Evolutionary conservation across 805 yeast species (phyloP).

Genomic region (Ogataea trehalophila): DNA sequence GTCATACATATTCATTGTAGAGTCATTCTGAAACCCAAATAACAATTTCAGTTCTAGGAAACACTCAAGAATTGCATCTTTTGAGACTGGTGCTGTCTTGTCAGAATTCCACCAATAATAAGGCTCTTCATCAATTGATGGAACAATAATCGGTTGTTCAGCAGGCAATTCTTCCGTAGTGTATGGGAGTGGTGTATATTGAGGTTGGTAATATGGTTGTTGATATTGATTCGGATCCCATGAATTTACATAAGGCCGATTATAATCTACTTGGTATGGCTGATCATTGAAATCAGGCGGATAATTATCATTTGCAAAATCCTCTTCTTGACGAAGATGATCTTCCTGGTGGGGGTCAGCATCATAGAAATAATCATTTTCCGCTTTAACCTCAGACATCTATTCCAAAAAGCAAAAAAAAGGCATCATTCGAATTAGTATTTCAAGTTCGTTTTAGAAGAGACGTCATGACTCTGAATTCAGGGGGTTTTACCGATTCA

Average conservation of each 20-base stretch:
- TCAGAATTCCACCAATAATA: constrained; percentile 58
- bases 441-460: too few relatives aligned
- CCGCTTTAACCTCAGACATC: not conserved
- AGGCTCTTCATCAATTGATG: constrained; percentile 30
- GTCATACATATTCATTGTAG: constrained; percentile 74
- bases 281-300: not conserved
- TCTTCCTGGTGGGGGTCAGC: not conserved
- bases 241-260: not conserved
- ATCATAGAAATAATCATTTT: not conserved
- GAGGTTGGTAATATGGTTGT: not conserved
- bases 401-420: too few relatives aligned
- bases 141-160: not conserved
- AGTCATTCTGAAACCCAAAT: constrained; percentile 84
- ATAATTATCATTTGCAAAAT: not conserved
- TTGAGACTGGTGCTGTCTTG: constrained; percentile 67
- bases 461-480: too few relatives aligned
- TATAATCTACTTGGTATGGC: not conserved
- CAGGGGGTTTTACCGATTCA: too few relatives aligned
- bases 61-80: constrained; percentile 54
- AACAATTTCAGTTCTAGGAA: constrained; percentile 53
- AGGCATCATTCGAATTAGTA: too few relatives aligned
- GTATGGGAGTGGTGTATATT: not conserved
- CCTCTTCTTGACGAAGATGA: not conserved
- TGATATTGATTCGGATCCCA: not conserved
- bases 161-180: too few relatives aligned